Conservation (phyloP, 2,329 filamentous ascomycete species). For the Lasiodiplodia hormozganensis region DNA sequence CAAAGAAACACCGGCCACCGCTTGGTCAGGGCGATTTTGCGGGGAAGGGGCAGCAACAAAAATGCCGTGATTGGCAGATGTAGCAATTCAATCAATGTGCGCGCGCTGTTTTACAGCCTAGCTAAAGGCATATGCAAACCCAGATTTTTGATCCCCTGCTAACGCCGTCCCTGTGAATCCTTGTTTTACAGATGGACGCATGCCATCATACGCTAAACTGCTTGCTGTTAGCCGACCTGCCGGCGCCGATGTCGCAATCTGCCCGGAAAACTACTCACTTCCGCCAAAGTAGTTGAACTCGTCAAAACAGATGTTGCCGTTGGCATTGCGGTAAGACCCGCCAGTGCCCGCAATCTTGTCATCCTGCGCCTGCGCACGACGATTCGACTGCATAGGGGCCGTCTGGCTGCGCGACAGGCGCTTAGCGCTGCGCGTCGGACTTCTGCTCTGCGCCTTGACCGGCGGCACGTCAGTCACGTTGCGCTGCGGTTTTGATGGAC, state of each 20-base stretch:
- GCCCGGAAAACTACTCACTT: constrained; percentile 9
- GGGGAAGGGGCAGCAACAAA: not conserved
- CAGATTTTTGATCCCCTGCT: constrained; percentile 5
- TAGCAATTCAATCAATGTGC: constrained; percentile 1
- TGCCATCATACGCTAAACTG: constrained; percentile 16
- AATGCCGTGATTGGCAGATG: not conserved
- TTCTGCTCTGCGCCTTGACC: constrained; percentile 4
- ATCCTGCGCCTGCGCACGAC: constrained; percentile 1
- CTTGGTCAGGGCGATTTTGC: not conserved
- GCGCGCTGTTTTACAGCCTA: constrained; percentile 13
- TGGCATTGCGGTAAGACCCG: constrained; percentile 25
- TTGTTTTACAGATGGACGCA: constrained; percentile 9
- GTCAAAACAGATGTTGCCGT: constrained; percentile 28
- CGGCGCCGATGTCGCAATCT: constrained; percentile 16
- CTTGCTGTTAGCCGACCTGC: not conserved
- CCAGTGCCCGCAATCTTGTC: constrained; percentile 9
- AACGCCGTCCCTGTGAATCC: constrained; percentile 8
- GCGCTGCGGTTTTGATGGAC: not conserved
- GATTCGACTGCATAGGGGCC: not conserved
- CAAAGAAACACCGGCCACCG: constrained; percentile 14
- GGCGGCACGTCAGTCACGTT: not conserved
- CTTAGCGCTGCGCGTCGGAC: not conserved
- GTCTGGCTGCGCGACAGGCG: not conserved
- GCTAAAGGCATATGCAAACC: not conserved
- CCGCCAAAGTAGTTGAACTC: constrained; percentile 26